Conservation (phyloP, 2,329 filamentous ascomycete species). For the Knoxdaviesia capensis region DNA sequence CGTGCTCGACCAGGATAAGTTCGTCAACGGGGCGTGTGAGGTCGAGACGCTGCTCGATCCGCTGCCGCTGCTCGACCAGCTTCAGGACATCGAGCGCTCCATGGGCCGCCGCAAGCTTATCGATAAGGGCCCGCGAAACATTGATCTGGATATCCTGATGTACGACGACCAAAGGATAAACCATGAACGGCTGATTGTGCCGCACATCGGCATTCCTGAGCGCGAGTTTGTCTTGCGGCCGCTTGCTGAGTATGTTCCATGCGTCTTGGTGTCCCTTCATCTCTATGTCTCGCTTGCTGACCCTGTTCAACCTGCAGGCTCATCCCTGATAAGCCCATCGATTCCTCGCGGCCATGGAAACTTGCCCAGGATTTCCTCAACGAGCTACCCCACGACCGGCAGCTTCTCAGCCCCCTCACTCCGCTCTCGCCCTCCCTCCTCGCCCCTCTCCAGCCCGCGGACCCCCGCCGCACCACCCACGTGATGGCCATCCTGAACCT, state of each 20-base stretch:
- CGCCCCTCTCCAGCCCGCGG: constrained; percentile 36
- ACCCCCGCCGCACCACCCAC: constrained; percentile 41
- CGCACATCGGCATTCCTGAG: constrained; percentile 70
- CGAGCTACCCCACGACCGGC: constrained; percentile 26
- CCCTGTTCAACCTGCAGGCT: constrained; percentile 18
- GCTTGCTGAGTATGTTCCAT: constrained; percentile 45
- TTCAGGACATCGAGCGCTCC: constrained; percentile 66
- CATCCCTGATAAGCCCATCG: constrained; percentile 31
- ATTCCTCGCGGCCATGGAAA: constrained; percentile 36
- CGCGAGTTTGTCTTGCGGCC: constrained; percentile 86
- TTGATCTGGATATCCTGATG: constrained; percentile 81
- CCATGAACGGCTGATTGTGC: constrained; percentile 59
- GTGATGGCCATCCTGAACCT: constrained; percentile 92
- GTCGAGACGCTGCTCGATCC: constrained; percentile 64
- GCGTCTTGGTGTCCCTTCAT: neutral
- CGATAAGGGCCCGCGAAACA: constrained; percentile 85
- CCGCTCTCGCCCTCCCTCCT: constrained; percentile 23
- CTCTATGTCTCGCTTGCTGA: neutral
- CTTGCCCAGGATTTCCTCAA: constrained; percentile 40
- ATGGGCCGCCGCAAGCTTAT: constrained; percentile 69
- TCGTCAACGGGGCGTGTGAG: constrained; percentile 85
- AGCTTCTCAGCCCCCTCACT: constrained; percentile 37
- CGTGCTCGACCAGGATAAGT: constrained; percentile 67
- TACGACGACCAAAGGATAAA: constrained; percentile 49
- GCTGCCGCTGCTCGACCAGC: constrained; percentile 52